Evolutionary conservation across 768 basidiomycete genomes (phyloP), one percentile per base, ranked within the genome.

Genomic region (Dentipellis sp.): DNA sequence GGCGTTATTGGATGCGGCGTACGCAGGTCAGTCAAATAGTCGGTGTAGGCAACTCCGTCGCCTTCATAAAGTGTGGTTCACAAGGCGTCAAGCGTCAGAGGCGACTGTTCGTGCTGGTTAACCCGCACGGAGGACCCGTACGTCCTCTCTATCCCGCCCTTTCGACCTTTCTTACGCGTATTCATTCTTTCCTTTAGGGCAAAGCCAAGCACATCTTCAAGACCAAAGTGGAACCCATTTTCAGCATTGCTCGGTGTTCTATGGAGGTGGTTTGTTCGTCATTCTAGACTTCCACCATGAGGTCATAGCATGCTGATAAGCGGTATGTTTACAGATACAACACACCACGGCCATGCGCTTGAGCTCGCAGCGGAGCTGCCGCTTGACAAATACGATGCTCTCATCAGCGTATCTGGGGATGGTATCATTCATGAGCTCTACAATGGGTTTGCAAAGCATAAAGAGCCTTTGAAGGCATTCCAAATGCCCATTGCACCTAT

Each of bases 341-440:
- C 77, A 3, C 76, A 78, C 57, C 60, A 65, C 2, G 78, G 79
- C 4, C 88, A 94, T 67, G 91, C 87, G 2, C 69, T 69, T 39
- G 82, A 89, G 36, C 73, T 92, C 56, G 81, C 75, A 0, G 80
- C 80, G 58, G 68, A 71, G 3, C 67, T 91, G 36, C 58, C 74
- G 0, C 74, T 88, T 4, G 73, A 77, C 37, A 50, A 62, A 14
- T 88, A 78, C 59, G 91, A 93, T 59, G 88, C 83, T 0, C 66
- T 94, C 42, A 77, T 89, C 38, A 69, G 82, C 34, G 77, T 94
- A 21, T 92, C 90, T 0, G 92, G 92, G 0, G 92, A 94, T 63
- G 92, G 92, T 8, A 74, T 91, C 37, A 65, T 91, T 14, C 87
- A 93, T 64, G 92, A 94, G 70, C 75, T 91, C 21, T 62, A 92